Conservation (phyloP, 1,284 basidiomycete species). For the Puccinia horiana region DNA sequence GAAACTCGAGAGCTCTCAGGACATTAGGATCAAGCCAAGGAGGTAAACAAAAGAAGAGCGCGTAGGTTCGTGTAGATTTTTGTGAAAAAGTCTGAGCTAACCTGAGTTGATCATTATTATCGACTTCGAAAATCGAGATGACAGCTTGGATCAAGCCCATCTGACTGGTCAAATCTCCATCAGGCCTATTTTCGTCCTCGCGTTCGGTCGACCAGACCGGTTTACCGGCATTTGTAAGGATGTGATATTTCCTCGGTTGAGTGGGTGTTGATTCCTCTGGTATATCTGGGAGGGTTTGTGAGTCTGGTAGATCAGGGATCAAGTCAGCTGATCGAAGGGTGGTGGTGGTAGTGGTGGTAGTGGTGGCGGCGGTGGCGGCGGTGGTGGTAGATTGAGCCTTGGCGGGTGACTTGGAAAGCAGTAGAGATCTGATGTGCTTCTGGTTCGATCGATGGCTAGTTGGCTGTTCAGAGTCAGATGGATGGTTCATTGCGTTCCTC, state of each 20-base stretch:
- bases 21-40: slow-evolving; percentile 53
- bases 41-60: background rate
- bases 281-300: background rate
- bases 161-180: slow-evolving; percentile 71
- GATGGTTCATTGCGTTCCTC: too few relatives aligned
- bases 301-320: background rate
- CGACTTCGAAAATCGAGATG: slow-evolving; percentile 76
- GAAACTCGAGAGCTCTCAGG: background rate
- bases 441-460: background rate
- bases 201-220: slow-evolving; percentile 73
- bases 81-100: slow-evolving; percentile 50
- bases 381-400: slow-evolving; percentile 4
- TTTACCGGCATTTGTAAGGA: slow-evolving; percentile 91
- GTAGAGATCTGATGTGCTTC: background rate
- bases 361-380: background rate
- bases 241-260: slow-evolving; percentile 67
- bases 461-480: too few relatives aligned
- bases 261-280: background rate
- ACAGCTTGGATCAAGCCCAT: slow-evolving; percentile 93
- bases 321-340: background rate
- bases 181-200: slow-evolving; percentile 57
- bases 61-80: too few relatives aligned
- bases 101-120: slow-evolving; percentile 78
- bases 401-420: background rate
- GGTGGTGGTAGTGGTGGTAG: background rate